A percentile compares a stretch with the other conserved stretches of the same genome.
Conservation (phyloP, 129 eudicot species). For the Flaveria brownii region DNA sequence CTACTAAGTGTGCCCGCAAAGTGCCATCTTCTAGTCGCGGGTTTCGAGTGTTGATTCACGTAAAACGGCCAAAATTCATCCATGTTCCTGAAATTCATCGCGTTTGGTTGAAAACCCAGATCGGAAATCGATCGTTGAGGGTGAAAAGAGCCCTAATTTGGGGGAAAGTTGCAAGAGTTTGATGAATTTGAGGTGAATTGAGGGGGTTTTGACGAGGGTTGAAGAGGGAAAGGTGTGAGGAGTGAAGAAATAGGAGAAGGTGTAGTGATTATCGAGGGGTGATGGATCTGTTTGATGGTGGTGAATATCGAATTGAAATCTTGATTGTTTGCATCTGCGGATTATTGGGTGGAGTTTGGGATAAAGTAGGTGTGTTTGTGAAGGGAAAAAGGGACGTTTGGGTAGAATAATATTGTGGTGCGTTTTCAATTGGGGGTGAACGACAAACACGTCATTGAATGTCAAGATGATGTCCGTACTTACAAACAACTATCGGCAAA, state of each 20-base stretch:
- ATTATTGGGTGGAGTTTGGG: no score
- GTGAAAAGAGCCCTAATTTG: not conserved
- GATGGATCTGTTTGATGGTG: not conserved
- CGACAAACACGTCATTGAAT: no score
- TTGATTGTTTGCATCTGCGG: no score
- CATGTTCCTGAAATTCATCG: conserved; percentile 81
- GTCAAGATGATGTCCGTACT: no score
- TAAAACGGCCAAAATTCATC: conserved; percentile 92
- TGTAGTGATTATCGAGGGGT: not conserved
- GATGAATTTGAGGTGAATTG: not conserved
- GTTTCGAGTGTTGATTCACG: conserved; percentile 86
- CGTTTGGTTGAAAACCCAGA: conserved; percentile 6
- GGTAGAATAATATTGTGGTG: no score
- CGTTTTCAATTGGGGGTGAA: no score
- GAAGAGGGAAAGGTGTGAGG: not conserved
- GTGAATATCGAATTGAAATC: not conserved
- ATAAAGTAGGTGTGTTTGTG: no score
- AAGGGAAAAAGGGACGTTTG: no score
- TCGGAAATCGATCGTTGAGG: not conserved
- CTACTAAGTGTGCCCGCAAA: conserved; percentile 82
- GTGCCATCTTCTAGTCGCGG: conserved; percentile 96
- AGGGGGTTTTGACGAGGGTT: not conserved
- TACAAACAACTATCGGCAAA: no score
- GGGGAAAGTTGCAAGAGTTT: not conserved
- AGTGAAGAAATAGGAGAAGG: not conserved